A percentile compares a stretch with the other conserved stretches of the same genome.
These are phyloP conservation scores for Botrytis cinerea DNA, from an alignment of 2,329 filamentous ascomycete species.

Conservation along the genomic window DNA sequence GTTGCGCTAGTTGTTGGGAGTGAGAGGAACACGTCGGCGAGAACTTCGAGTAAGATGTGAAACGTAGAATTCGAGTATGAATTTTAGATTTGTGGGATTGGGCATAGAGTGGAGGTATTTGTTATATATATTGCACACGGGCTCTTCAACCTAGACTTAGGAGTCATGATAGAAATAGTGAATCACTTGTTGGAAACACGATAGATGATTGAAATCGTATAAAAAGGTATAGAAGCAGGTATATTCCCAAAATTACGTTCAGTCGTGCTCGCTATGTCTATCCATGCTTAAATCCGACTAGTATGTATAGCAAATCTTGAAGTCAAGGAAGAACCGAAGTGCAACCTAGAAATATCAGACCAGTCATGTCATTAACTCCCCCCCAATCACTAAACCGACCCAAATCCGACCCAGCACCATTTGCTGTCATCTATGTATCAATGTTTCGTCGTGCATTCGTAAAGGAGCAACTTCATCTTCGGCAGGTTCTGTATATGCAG, in stretches of 20 bases:
- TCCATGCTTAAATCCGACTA: neutral
- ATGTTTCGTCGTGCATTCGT: neutral
- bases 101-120: neutral
- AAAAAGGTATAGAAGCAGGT: neutral
- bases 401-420: neutral
- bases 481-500: neutral
- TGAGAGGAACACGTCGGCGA: conserved; percentile 56
- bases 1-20: conserved; percentile 63
- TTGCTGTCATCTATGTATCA: conserved; percentile 2
- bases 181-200: neutral
- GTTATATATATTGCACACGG: neutral
- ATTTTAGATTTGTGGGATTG: neutral
- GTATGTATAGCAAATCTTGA: neutral
- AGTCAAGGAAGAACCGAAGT: neutral
- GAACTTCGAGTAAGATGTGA: conserved; percentile 30
- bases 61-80: conserved; percentile 5
- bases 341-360: conserved; percentile 6
- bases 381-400: neutral
- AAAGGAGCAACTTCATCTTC: neutral
- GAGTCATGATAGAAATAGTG: neutral
- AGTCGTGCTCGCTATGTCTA: conserved; percentile 10
- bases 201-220: neutral
- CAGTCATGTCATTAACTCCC: neutral
- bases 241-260: conserved; percentile 2
- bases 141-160: neutral